Evolutionary conservation across 164 flowering plant species (phyloP).

Genomic region (Umbellularia californica): DNA sequence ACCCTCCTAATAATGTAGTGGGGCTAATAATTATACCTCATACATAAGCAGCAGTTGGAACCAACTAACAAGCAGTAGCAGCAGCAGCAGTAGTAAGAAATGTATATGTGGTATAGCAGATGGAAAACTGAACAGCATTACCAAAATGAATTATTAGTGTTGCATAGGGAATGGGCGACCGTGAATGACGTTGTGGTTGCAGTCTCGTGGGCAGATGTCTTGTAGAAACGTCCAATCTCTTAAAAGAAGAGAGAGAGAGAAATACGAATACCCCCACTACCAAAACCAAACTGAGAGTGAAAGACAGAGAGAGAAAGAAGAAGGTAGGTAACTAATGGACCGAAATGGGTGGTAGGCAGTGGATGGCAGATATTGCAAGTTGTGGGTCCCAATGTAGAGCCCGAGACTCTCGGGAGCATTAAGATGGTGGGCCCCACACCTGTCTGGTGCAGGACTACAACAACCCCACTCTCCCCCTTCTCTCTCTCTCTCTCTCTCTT

Average conservation of each 20-base stretch:
- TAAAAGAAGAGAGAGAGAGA: not conserved
- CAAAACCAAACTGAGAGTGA: not conserved
- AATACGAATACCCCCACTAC: not conserved
- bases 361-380: not conserved
- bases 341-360: not conserved
- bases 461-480: too few species aligned
- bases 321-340: not conserved
- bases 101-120: not conserved
- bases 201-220: conserved; percentile 1
- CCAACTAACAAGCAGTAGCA: not conserved
- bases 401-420: conserved; percentile 1
- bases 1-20: too few species aligned
- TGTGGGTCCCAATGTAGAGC: not conserved
- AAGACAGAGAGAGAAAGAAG: not conserved
- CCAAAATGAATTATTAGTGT: not conserved
- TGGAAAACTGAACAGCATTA: not conserved
- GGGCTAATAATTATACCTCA: not conserved
- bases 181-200: not conserved
- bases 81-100: not conserved
- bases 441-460: not conserved
- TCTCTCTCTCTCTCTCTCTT: not conserved
- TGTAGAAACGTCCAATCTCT: conserved; percentile 2
- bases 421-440: not conserved
- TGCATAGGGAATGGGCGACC: conserved; percentile 5
- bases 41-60: not conserved